These are phyloP conservation scores for Blastobotrys serpentis DNA, from an alignment of 1,139 yeast genomes.

Conservation along the genomic window DNA sequence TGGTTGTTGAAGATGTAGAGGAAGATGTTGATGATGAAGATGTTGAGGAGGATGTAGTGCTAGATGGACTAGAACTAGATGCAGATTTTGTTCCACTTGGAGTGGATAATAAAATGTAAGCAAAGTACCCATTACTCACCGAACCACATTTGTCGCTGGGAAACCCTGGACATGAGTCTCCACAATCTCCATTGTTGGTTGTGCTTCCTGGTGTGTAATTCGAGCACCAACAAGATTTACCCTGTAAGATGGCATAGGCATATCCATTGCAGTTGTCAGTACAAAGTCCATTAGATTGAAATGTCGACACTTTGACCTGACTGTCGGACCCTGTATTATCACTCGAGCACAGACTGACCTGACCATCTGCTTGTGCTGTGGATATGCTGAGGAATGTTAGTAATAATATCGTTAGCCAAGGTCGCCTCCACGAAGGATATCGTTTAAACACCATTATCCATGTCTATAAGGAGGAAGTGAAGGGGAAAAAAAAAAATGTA, in stretches of 20 bases:
- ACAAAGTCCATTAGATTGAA: constrained; percentile 58
- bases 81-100: constrained; percentile 38
- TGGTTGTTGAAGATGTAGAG: constrained; percentile 20
- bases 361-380: constrained; percentile 15
- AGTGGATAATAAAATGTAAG: constrained; percentile 44
- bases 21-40: constrained; percentile 20
- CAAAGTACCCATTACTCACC: constrained; percentile 39
- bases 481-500: constrained; percentile 2
- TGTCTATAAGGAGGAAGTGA: background rate
- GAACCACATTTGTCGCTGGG: constrained; percentile 49
- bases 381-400: background rate
- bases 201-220: constrained; percentile 49
- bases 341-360: constrained; percentile 51
- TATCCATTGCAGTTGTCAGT: constrained; percentile 50
- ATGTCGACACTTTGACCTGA: constrained; percentile 35
- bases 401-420: background rate
- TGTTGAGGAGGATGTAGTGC: constrained; percentile 18
- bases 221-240: constrained; percentile 60
- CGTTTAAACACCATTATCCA: constrained; percentile 3
- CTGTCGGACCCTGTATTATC: constrained; percentile 44
- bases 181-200: constrained; percentile 42
- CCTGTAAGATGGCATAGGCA: constrained; percentile 56
- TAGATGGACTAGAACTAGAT: constrained; percentile 26
- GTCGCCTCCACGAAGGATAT: background rate
- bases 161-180: constrained; percentile 54